Evolutionary conservation across 1,284 basidiomycete species (phyloP).

Genomic region (Austroboletus novae-zelandiae): DNA sequence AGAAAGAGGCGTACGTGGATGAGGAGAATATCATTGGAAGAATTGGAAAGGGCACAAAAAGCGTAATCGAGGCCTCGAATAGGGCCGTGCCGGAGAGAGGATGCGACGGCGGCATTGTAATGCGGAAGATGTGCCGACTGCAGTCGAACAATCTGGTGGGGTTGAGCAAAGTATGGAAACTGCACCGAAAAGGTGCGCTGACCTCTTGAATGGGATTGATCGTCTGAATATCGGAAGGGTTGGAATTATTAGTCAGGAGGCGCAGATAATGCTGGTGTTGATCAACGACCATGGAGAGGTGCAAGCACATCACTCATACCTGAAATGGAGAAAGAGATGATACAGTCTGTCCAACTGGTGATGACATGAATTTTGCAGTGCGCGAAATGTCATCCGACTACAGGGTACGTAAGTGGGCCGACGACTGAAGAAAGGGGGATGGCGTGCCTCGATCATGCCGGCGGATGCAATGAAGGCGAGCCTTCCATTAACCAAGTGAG

Average conservation of each 20-base stretch:
- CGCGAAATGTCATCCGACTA: constrained; percentile 65
- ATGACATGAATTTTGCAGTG: constrained; percentile 71
- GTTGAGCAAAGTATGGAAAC: background rate
- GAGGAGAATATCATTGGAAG: constrained; percentile 51
- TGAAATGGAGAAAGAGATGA: constrained; percentile 59
- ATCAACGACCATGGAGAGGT: constrained; percentile 13
- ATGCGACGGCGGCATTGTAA: constrained; percentile 69
- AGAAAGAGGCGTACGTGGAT: constrained; percentile 52
- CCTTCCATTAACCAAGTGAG: constrained; percentile 61
- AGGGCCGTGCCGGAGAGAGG: constrained; percentile 71
- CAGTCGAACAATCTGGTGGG: constrained; percentile 54
- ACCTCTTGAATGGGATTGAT: constrained; percentile 42
- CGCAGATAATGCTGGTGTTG: constrained; percentile 29
- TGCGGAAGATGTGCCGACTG: constrained; percentile 73
- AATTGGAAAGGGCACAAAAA: constrained; percentile 50
- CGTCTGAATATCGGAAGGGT: constrained; percentile 2
- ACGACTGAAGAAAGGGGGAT: background rate
- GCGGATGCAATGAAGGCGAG: constrained; percentile 64
- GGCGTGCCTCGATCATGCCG: constrained; percentile 60
- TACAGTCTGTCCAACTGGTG: constrained; percentile 61
- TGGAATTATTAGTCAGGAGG: constrained; percentile 26
- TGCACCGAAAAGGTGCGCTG: background rate
- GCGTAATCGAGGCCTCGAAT: constrained; percentile 54
- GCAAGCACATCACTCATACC: constrained; percentile 35
- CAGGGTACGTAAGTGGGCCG: background rate